Evolutionary conservation across 2,329 filamentous ascomycete species (phyloP).

Genomic region (Fusarium vanettenii): DNA sequence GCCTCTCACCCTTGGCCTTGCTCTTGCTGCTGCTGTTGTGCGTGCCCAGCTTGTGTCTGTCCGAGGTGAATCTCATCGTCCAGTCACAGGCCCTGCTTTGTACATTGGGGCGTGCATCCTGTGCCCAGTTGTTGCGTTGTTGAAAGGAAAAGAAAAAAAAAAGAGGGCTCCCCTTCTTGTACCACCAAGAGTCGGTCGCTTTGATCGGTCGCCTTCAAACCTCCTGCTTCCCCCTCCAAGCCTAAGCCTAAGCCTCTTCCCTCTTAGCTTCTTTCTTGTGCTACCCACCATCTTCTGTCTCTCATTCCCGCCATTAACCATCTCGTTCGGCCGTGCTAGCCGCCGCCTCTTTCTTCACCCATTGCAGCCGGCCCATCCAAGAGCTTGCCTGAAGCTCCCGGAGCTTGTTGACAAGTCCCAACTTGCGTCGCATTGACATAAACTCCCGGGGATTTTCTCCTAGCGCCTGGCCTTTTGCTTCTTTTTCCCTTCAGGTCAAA

Average conservation of each 20-base stretch:
- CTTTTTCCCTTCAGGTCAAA: neutral
- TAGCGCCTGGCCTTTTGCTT: conserved; percentile 25
- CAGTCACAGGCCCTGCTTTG: neutral
- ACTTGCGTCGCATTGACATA: conserved; percentile 24
- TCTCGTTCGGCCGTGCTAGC: conserved; percentile 29
- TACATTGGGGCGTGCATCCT: conserved; percentile 4
- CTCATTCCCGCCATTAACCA: conserved; percentile 31
- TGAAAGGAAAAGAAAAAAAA: neutral
- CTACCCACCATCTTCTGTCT: conserved; percentile 23
- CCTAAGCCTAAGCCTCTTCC: neutral
- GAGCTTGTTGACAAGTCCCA: conserved; percentile 16
- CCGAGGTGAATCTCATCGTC: neutral
- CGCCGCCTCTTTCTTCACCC: conserved; percentile 14
- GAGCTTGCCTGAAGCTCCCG: neutral
- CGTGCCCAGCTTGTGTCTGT: neutral
- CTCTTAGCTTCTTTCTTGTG: conserved; percentile 30
- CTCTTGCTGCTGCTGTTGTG: neutral
- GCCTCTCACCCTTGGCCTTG: neutral
- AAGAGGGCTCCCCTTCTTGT: conserved; percentile 9
- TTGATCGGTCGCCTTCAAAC: conserved; percentile 9
- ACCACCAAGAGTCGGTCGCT: conserved; percentile 2
- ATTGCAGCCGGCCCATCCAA: too few species aligned
- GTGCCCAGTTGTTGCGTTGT: neutral
- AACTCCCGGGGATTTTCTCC: conserved; percentile 28
- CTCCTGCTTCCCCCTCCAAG: neutral